Conservation (phyloP, 768 basidiomycete genomes). For the Pleurotus tuoliensis region DNA sequence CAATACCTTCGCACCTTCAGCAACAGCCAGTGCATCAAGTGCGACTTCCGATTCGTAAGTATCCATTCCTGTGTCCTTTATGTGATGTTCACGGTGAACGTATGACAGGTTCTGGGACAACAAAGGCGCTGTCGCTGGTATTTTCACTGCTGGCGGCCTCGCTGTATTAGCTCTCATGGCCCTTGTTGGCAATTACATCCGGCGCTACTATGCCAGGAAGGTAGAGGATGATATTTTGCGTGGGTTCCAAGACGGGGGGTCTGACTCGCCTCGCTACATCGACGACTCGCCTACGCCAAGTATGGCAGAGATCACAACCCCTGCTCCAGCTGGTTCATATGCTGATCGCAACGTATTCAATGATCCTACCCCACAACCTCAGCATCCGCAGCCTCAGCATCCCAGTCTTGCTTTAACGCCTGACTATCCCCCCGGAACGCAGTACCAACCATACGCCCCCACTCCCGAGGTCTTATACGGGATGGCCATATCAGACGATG, state of each 20-base stretch:
- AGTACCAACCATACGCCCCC: background rate
- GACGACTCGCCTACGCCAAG: constrained; percentile 1
- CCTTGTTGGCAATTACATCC: constrained; percentile 5
- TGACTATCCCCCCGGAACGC: background rate
- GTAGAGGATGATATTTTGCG: background rate
- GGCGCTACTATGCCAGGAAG: constrained; percentile 2
- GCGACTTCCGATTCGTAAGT: constrained; percentile 4
- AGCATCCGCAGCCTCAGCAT: background rate
- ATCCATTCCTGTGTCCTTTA: background rate
- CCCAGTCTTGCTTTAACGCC: background rate
- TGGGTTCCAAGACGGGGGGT: background rate
- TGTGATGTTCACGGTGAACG: background rate
- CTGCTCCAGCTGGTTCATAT: constrained; percentile 8
- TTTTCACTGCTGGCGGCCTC: constrained; percentile 38
- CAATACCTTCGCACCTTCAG: background rate
- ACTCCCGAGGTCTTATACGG: constrained; percentile 4
- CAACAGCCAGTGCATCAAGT: background rate
- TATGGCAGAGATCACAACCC: constrained; percentile 5
- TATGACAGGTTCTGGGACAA: constrained; percentile 40
- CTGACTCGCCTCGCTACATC: background rate
- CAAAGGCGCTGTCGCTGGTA: constrained; percentile 42
- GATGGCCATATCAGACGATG: constrained; percentile 6
- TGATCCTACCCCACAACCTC: background rate
- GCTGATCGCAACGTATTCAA: constrained; percentile 11
- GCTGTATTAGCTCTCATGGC: constrained; percentile 27